Evolutionary conservation across 768 basidiomycete species (phyloP).

Genomic region (Epithele typhae): DNA sequence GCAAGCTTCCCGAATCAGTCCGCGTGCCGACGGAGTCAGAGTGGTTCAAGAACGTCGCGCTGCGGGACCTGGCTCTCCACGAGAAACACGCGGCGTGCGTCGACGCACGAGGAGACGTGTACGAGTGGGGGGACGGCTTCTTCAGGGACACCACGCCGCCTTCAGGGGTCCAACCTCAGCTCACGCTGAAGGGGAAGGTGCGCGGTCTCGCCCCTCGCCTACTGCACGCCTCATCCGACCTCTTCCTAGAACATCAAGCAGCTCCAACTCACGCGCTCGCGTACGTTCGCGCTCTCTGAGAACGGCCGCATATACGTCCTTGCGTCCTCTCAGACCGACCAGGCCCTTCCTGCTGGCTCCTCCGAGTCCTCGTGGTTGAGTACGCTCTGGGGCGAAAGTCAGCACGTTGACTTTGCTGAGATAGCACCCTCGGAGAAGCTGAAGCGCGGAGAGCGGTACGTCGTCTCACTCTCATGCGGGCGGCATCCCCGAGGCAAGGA

Average conservation of each 20-base stretch:
- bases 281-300: constrained; percentile 74
- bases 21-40: constrained; percentile 45
- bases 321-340: constrained; percentile 45
- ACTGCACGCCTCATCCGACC: background rate
- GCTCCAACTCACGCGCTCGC: constrained; percentile 54
- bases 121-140: constrained; percentile 79
- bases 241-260: constrained; percentile 58
- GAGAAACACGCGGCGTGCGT: constrained; percentile 68
- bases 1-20: constrained; percentile 35
- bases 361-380: constrained; percentile 58
- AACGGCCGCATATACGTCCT: constrained; percentile 74
- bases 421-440: constrained; percentile 55
- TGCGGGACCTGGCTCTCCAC: constrained; percentile 71
- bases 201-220: constrained; percentile 3
- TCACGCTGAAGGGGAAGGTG: constrained; percentile 66
- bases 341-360: constrained; percentile 38
- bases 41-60: constrained; percentile 64
- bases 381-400: constrained; percentile 54
- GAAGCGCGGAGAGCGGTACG: constrained; percentile 63
- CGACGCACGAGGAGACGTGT: constrained; percentile 75
- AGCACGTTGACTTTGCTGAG: constrained; percentile 53
- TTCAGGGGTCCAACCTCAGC: constrained; percentile 36
- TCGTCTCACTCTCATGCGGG: background rate
- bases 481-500: no score
- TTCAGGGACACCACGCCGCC: constrained; percentile 29